Evolutionary conservation across 1,284 basidiomycete species (phyloP).

Genomic region (Apiotrichum brassicae): DNA sequence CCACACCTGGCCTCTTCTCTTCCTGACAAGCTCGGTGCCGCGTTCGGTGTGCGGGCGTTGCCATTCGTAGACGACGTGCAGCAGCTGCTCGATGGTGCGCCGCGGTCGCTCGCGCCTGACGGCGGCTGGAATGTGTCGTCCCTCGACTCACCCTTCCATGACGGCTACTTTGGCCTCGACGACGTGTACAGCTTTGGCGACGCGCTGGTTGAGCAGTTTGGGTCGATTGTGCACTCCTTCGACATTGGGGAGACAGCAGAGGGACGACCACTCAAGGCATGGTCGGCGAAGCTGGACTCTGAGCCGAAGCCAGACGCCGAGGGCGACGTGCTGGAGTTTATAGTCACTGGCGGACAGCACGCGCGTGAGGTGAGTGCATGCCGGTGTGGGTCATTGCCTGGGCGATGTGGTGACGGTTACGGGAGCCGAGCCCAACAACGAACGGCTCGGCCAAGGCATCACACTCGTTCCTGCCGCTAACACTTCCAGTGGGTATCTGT

Average conservation of each 20-base stretch:
- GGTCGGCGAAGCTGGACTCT: conserved; percentile 20
- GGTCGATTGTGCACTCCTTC: conserved; percentile 24
- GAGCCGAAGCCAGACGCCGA: background rate
- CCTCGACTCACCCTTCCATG: conserved; percentile 37
- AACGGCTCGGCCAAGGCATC: too few species aligned
- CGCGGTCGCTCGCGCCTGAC: background rate
- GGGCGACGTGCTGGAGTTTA: conserved; percentile 49
- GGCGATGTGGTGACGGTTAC: background rate
- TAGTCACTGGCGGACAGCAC: conserved; percentile 71
- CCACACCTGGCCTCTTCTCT: background rate
- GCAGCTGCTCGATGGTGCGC: conserved; percentile 22
- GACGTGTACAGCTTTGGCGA: conserved; percentile 40
- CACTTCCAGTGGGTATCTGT: conserved; percentile 68
- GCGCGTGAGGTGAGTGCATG: conserved; percentile 59
- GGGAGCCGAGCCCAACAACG: too few species aligned
- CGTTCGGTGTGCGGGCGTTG: background rate
- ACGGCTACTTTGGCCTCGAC: conserved; percentile 39
- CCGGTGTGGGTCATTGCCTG: background rate
- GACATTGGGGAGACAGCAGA: conserved; percentile 35
- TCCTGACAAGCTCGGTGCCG: background rate
- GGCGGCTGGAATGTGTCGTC: conserved; percentile 29
- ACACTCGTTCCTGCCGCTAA: background rate
- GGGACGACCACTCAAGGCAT: conserved; percentile 33
- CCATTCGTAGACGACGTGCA: conserved; percentile 34
- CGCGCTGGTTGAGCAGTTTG: conserved; percentile 30